phyloP scores from a whole-genome alignment of 805 yeast species.

The Candida nanaspora region DNA sequence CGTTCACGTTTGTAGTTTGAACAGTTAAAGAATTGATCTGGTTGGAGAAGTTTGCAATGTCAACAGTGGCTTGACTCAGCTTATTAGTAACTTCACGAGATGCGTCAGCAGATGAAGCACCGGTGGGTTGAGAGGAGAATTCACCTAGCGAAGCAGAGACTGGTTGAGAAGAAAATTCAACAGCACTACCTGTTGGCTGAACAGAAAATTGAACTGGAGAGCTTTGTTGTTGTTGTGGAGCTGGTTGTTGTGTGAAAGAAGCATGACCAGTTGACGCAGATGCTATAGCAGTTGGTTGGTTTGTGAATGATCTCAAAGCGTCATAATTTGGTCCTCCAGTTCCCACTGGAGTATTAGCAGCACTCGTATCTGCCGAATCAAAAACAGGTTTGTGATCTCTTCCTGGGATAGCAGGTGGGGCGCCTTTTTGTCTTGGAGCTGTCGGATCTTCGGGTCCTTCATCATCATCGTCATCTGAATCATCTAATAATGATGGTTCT shows the following conservation, averaged over 20 bases:
- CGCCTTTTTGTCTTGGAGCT: slow-evolving; percentile 13
- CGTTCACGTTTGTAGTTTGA: slow-evolving; percentile 66
- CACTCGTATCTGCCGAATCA: slow-evolving; percentile 10
- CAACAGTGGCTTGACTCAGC: slow-evolving; percentile 73
- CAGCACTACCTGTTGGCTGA: slow-evolving; percentile 2
- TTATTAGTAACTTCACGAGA: slow-evolving; percentile 54
- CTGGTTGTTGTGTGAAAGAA: background rate
- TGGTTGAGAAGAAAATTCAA: slow-evolving; percentile 9
- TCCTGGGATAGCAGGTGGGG: slow-evolving; percentile 28
- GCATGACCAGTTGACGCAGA: slow-evolving; percentile 1
- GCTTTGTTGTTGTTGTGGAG: background rate
- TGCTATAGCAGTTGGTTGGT: slow-evolving; percentile 8
- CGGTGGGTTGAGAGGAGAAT: slow-evolving; percentile 9
- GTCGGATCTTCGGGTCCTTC: slow-evolving; percentile 28
- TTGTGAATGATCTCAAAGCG: slow-evolving; percentile 29
- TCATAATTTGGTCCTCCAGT: slow-evolving; percentile 34
- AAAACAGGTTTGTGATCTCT: slow-evolving; percentile 28
- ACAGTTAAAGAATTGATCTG: slow-evolving; percentile 73
- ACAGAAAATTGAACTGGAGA: background rate
- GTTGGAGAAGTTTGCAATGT: slow-evolving; percentile 78
- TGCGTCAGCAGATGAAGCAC: slow-evolving; percentile 33
- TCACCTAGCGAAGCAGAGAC: slow-evolving; percentile 8
- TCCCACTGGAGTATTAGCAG: slow-evolving; percentile 10
- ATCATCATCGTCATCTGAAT: slow-evolving; percentile 23
- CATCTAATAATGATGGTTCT: slow-evolving; percentile 27